Conservation (phyloP, 2,329 filamentous ascomycete genomes). For the Aspergillus sp. region DNA sequence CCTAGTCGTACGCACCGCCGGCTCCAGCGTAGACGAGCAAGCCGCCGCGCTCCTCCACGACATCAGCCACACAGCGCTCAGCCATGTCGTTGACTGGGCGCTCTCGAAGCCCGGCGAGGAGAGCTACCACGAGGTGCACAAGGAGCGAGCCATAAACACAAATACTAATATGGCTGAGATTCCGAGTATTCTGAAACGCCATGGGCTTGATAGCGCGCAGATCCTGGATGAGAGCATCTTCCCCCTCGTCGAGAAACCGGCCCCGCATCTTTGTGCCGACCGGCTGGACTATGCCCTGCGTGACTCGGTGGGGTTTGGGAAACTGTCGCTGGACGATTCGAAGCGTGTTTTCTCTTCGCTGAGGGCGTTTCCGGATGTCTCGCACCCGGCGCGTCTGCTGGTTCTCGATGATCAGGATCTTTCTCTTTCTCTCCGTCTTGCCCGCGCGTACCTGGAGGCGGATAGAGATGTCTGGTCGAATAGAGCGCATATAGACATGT, state of each 20-base stretch:
- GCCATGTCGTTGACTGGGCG: constrained; percentile 42
- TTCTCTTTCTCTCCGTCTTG: constrained; percentile 33
- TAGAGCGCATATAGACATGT: constrained; percentile 37
- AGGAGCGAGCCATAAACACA: constrained; percentile 22
- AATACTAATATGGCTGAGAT: too few species aligned
- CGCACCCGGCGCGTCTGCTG: constrained; percentile 28
- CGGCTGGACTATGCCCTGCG: constrained; percentile 42
- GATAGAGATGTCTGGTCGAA: constrained; percentile 42
- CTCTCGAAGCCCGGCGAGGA: constrained; percentile 37
- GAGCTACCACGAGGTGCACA: constrained; percentile 44
- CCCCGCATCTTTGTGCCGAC: constrained; percentile 43
- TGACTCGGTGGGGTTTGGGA: constrained; percentile 34
- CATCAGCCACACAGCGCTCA: constrained; percentile 41
- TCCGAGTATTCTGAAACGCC: constrained; percentile 32
- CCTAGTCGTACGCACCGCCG: constrained; percentile 38
- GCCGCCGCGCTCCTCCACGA: constrained; percentile 42
- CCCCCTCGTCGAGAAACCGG: constrained; percentile 38
- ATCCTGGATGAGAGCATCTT: constrained; percentile 40
- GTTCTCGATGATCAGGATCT: constrained; percentile 30
- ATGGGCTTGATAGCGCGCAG: constrained; percentile 29
- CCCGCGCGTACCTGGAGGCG: constrained; percentile 33
- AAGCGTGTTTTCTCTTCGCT: constrained; percentile 26
- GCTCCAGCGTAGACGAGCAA: constrained; percentile 38
- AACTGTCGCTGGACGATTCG: constrained; percentile 32
- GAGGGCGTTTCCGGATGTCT: constrained; percentile 29